Base-by-base conservation (phyloP, 2,329 filamentous ascomycete genomes). In the Scedosporium dehoogii region DNA sequence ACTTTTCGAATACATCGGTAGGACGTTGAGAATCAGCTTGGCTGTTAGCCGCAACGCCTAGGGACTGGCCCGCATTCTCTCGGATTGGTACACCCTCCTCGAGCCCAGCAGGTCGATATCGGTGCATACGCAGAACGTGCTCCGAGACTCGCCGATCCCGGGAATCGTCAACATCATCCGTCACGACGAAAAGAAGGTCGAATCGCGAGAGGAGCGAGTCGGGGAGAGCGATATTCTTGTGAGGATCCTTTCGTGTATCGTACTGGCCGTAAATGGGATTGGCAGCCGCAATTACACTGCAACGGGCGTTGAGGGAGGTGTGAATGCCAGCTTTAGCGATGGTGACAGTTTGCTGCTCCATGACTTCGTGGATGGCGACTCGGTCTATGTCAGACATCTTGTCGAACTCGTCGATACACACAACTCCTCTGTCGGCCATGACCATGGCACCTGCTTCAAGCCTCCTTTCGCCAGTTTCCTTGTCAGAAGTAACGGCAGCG, bases 371-470 rank as follows among this genome's bases (percentile, higher is more conserved):
- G 69, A 99, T 99, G 57, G 94, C 94, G 3, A 99, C 94, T 72
- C 94, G 87, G 75, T 99, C 94, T 63, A 97, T 88, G 72, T 99
- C 94, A 63, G 92, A 97, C 94, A 99, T 99, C 76, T 99, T 99
- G 79, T 99, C 94, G 68, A 99, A 99, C 71, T 99, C 94, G 73
- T 99, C 94, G 67, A 99, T 99, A 78, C 94, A 99, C 41, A 99
- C 94, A 10, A 99, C 93, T 68, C 94, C 94, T 66, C 94, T 89
- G 73, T 99, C 94, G 66, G 87, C 94, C 71, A 99, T 90, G 64
- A 99, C 94, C 94, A 99, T 99, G 66, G 94, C 94, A 83, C 94
- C 94, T 16, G 94, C 94, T 76, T 99, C 94, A 1, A 99, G 83
- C 67, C 94, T 86, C 67, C 94, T 85, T 73, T 99, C 94, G 63